These are phyloP conservation scores for Magnaporthiopsis rhizophila DNA, from an alignment of 2,329 filamentous ascomycete species.

Conservation along the genomic window DNA sequence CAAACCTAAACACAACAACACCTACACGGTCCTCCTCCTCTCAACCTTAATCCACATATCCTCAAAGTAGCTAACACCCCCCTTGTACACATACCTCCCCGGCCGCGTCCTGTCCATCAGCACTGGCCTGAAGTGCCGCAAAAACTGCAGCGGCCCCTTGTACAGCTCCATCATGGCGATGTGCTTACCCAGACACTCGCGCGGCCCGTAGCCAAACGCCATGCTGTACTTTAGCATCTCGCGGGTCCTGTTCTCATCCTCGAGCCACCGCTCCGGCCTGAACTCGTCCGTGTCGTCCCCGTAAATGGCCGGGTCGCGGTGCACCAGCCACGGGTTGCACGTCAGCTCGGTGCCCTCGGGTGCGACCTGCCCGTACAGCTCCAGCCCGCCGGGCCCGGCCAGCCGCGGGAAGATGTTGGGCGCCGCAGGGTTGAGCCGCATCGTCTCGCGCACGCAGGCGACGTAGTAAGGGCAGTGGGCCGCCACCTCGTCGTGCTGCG, in stretches of 20 bases:
- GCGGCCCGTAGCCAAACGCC: constrained; percentile 46
- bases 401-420: constrained; percentile 15
- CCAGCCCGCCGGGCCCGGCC: constrained; percentile 8
- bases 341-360: constrained; percentile 51
- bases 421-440: constrained; percentile 27
- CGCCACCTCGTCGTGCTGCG: constrained; percentile 26
- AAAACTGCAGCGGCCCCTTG: constrained; percentile 32
- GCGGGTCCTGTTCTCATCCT: constrained; percentile 26
- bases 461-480: constrained; percentile 28
- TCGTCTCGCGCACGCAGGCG: constrained; percentile 30
- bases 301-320: constrained; percentile 47
- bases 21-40: not conserved
- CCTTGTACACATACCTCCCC: constrained; percentile 29
- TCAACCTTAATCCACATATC: constrained; percentile 26
- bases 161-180: constrained; percentile 33
- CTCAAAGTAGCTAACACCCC: constrained; percentile 32
- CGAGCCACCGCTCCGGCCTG: constrained; percentile 48
- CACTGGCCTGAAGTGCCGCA: constrained; percentile 27
- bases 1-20: too few relatives aligned
- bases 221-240: constrained; percentile 31
- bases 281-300: constrained; percentile 47
- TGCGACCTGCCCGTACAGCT: constrained; percentile 23
- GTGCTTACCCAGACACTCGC: constrained; percentile 46
- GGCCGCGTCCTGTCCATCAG: constrained; percentile 21
- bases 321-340: constrained; percentile 54